Base-by-base conservation (phyloP, 345 rosid genomes). In the Syzygium jambos region DNA sequence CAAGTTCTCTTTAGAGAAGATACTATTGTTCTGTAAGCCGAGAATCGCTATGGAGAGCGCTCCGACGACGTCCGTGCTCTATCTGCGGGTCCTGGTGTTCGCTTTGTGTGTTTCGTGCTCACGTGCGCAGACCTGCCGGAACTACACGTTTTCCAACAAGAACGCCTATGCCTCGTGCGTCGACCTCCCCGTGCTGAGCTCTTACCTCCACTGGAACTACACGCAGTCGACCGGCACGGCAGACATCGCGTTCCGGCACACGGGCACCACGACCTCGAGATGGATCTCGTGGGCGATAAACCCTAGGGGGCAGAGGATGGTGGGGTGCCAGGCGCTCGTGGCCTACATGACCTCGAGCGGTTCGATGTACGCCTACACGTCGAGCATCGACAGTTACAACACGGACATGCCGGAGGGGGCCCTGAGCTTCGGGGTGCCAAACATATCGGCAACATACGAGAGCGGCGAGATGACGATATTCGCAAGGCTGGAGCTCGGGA, bases 201-300 rank as follows among this genome's bases (percentile, higher is more conserved):
- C 95, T 22, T 94, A 41, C 88, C 94, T 97, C 43, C 96, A 97
- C 88, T 97, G 98, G 98, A 95, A 85, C 19, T 93, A 87, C 88
- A 22, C 90, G 73, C 78, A 88, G 9, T 83, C 91, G 30, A 91
- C 91, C 51, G 46, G 56, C 30, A 90, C 93, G 46, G 94, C 91
- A n/a, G 93, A 94, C 2, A 63, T 97, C 9, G 98, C 98, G 1
- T 96, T 89, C 89, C 93, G 99, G 23, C 93, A 89, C 78, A 88
- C 90, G 0, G 88, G 91, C 46, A 90, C 96, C 56, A 27, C 89
- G 3, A 9, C 93, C 2, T 68, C 93, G 0, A 84, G 87, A 6
- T 97, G 98, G 98, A 85, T 93, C 11, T 84, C 98, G 23, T 95
- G 98, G 98, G 95, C 94, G 14, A 90, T 97, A 84, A 97, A 97